phyloP scores from a whole-genome alignment of 129 eudicot species.

The Flaveria bidentis region DNA sequence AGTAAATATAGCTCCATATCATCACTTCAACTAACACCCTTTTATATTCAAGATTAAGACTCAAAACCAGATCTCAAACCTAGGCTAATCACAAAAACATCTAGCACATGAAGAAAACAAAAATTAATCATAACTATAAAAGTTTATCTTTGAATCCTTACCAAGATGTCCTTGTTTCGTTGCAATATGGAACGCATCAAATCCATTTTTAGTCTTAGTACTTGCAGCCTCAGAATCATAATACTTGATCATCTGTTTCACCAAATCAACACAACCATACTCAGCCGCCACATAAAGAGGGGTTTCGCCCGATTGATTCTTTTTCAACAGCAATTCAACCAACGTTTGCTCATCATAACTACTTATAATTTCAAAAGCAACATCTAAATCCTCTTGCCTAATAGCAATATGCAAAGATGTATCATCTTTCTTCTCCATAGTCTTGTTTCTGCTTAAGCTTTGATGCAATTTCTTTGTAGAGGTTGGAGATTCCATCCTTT shows the following conservation, averaged over 20 bases:
- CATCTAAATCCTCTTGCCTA: slow-evolving; percentile 50
- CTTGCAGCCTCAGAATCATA: slow-evolving; percentile 53
- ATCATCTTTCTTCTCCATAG: slow-evolving; percentile 58
- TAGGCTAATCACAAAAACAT: slow-evolving; percentile 4
- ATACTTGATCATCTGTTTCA: slow-evolving; percentile 51
- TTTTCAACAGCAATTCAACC: slow-evolving; percentile 40
- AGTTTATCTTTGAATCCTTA: slow-evolving; percentile 28
- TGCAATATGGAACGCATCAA: slow-evolving; percentile 59
- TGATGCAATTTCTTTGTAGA: slow-evolving; percentile 27
- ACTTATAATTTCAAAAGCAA: slow-evolving; percentile 35
- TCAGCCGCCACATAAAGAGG: slow-evolving; percentile 68
- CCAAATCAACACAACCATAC: slow-evolving; percentile 44
- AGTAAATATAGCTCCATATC: not conserved
- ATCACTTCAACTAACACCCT: not conserved
- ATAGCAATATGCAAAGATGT: slow-evolving; percentile 59
- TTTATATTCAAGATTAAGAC: not conserved
- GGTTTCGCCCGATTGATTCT: slow-evolving; percentile 60
- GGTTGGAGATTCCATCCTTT: slow-evolving; percentile 38
- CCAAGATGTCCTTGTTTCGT: slow-evolving; percentile 66
- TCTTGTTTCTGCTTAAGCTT: slow-evolving; percentile 46
- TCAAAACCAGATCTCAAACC: slow-evolving; percentile 5
- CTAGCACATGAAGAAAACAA: not conserved
- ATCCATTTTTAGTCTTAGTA: slow-evolving; percentile 56
- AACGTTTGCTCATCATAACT: slow-evolving; percentile 44
- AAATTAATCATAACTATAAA: not conserved